Percentiles rank a stretch among this genome's conserved stretches.
These are phyloP conservation scores for Knoxia roxburghii DNA, from an alignment of 257 asterid genomes.

Conservation along the genomic window DNA sequence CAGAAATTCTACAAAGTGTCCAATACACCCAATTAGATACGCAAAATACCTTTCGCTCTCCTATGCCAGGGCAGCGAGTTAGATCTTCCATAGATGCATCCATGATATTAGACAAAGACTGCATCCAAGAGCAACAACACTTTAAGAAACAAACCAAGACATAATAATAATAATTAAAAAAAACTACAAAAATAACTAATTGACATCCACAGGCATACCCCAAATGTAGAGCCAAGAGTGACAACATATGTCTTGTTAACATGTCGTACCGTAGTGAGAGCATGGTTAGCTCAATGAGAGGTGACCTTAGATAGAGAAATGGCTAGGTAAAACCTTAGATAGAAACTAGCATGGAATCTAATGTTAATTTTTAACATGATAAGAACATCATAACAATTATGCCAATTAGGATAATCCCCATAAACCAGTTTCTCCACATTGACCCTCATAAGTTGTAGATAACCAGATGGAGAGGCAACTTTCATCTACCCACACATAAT, in stretches of 20 bases:
- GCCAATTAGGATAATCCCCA: too few relatives aligned
- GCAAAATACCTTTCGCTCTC: conserved; percentile 96
- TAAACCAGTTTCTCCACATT: too few relatives aligned
- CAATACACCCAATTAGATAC: background rate
- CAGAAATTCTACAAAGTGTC: too few relatives aligned
- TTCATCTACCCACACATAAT: too few relatives aligned
- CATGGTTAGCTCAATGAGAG: conserved; percentile 57
- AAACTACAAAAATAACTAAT: background rate
- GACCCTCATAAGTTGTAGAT: too few relatives aligned
- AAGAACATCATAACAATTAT: too few relatives aligned
- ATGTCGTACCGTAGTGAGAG: conserved; percentile 85
- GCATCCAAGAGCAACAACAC: conserved; percentile 12
- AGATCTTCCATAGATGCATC: conserved; percentile 99
- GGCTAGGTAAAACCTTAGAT: conserved; percentile 55
- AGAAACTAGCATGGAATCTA: too few relatives aligned
- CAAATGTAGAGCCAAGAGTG: conserved; percentile 96
- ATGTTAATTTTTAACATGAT: too few relatives aligned
- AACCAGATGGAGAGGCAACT: too few relatives aligned
- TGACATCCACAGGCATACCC: conserved; percentile 47
- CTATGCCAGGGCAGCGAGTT: conserved; percentile 98
- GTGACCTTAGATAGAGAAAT: background rate
- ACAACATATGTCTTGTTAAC: conserved; percentile 98
- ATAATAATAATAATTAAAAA: too few relatives aligned
- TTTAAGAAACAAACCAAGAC: background rate
- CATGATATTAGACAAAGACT: conserved; percentile 89